Evolutionary conservation across 192 early-diverging fungal genomes (phyloP).

Genomic region (Geosiphon pyriformis): DNA sequence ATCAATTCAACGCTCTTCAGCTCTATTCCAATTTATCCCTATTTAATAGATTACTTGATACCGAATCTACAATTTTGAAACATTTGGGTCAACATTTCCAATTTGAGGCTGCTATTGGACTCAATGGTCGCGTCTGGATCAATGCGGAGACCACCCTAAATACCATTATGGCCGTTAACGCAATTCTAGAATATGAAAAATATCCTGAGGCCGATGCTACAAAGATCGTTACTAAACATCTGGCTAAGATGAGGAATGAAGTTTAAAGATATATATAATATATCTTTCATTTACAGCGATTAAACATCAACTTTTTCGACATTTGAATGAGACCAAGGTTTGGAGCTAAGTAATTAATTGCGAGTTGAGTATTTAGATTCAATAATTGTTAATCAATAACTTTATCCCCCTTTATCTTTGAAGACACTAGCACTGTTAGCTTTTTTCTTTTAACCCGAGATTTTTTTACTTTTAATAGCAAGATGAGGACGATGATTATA

Average conservation of each 20-base stretch:
- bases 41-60: conserved; percentile 66
- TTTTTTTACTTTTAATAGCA: no score
- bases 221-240: neutral
- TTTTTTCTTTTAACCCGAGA: no score
- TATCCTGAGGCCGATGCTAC: neutral
- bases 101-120: conserved; percentile 86
- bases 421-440: no score
- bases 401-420: no score
- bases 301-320: no score
- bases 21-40: conserved; percentile 8
- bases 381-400: no score
- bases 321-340: no score
- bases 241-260: neutral
- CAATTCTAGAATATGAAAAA: conserved; percentile 41
- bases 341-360: no score
- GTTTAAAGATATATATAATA: no score
- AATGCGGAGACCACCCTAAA: conserved; percentile 55
- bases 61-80: conserved; percentile 64
- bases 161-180: conserved; percentile 64
- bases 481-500: no score
- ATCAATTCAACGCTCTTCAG: neutral
- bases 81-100: conserved; percentile 65
- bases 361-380: no score
- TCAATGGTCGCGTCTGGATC: conserved; percentile 95
- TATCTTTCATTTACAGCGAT: no score